Conservation (phyloP, 208 protist species). For the Leishmania mexicana region DNA sequence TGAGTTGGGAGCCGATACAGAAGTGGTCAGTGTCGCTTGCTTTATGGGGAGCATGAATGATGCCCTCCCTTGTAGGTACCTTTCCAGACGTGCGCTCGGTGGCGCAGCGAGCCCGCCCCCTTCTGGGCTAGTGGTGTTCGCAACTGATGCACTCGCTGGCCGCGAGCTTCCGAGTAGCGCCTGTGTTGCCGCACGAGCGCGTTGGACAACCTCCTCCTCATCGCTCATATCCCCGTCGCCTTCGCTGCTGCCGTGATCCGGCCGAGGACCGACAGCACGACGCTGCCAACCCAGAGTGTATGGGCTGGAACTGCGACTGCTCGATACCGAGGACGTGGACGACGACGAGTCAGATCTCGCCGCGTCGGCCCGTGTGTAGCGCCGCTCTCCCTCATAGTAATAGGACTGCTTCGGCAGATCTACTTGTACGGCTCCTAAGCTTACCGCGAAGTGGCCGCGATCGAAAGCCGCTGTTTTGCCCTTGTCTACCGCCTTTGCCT, state of each 20-base stretch:
- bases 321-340: conserved; percentile 25
- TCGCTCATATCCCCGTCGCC: conserved; percentile 19
- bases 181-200: conserved; percentile 26
- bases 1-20: not conserved
- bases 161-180: conserved; percentile 13
- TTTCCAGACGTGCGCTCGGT: conserved; percentile 13
- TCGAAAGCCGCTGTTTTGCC: conserved; percentile 51
- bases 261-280: not conserved
- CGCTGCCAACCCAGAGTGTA: not conserved
- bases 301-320: conserved; percentile 5
- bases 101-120: not conserved
- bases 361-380: conserved; percentile 12
- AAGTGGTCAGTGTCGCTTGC: not conserved
- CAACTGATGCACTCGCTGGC: not conserved
- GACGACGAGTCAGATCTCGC: conserved; percentile 31
- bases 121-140: not conserved
- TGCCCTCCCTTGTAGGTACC: conserved; percentile 20
- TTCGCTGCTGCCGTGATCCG: not conserved
- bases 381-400: conserved; percentile 41
- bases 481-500: conserved; percentile 73
- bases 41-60: conserved; percentile 2
- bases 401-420: conserved; percentile 36
- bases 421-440: not conserved
- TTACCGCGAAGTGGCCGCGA: conserved; percentile 42
- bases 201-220: conserved; percentile 29